phyloP scores from a whole-genome alignment of 257 asterid genomes.

The Solanum chilense region DNA sequence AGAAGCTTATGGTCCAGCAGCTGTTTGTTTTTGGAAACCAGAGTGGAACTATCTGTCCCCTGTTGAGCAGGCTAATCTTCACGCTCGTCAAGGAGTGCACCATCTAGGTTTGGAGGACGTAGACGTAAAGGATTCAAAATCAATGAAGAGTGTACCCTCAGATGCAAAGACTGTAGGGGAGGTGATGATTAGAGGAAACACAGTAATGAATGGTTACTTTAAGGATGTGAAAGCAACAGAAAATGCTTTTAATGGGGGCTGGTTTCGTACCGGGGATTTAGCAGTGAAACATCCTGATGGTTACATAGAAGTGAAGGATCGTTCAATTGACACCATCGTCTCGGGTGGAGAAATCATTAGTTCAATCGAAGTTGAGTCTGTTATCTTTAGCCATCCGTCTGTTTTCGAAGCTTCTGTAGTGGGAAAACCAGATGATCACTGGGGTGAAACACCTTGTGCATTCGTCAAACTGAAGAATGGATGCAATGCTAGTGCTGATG shows the following conservation, averaged over 20 bases:
- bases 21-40: not conserved
- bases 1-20: not conserved
- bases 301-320: not conserved
- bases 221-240: not conserved
- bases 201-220: not conserved
- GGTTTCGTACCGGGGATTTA: not conserved
- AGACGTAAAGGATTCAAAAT: not conserved
- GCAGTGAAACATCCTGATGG: not conserved
- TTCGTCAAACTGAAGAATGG: not conserved
- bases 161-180: not conserved
- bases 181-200: not conserved
- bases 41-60: not conserved
- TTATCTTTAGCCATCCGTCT: not conserved
- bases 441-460: not conserved
- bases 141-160: not conserved
- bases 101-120: not conserved
- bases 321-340: not conserved
- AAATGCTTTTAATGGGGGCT: not conserved
- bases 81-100: not conserved
- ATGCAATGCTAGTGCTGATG: not conserved
- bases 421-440: not conserved
- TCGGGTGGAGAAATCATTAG: not conserved
- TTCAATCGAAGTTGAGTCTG: not conserved
- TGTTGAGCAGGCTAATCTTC: not conserved
- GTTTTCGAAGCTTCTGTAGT: not conserved